Evolutionary conservation across 129 eudicot genomes (phyloP).

Genomic region (Erigeron canadensis): DNA sequence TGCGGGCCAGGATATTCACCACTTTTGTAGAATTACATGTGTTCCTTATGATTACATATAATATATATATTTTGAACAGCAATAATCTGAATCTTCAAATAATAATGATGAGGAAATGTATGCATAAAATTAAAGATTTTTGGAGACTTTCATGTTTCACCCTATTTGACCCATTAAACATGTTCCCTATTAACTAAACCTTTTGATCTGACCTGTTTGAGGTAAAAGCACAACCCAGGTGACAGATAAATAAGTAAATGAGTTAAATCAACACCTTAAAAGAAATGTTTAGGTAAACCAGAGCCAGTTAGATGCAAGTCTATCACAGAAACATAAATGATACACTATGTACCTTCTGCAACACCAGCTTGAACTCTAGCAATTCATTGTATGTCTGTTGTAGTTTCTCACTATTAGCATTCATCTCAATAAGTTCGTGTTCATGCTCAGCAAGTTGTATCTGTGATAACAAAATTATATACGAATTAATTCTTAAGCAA

Average conservation of each 20-base stretch:
- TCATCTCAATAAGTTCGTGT: conserved; percentile 89
- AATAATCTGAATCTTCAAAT: not conserved
- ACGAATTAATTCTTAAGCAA: conserved; percentile 17
- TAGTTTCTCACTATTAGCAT: conserved; percentile 77
- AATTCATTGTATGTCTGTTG: conserved; percentile 79
- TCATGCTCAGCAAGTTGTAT: conserved; percentile 85
- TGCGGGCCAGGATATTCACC: not conserved
- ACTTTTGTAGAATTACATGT: not conserved
- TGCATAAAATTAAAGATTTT: not conserved
- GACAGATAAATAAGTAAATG: not conserved
- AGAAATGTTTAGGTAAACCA: not conserved
- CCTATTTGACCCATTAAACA: not conserved
- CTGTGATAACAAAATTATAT: conserved; percentile 38
- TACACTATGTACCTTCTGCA: conserved; percentile 72
- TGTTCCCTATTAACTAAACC: not conserved
- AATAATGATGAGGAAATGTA: not conserved
- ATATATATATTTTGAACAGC: too few species aligned
- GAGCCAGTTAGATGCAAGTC: not conserved
- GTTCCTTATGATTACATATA: not conserved
- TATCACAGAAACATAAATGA: not conserved
- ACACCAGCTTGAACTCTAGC: conserved; percentile 85
- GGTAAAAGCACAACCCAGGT: not conserved
- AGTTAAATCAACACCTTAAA: not conserved
- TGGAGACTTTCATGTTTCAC: not conserved
- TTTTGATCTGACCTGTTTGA: not conserved